Base-by-base conservation (phyloP, 768 basidiomycete species). In the Pleurotus giganteus region DNA sequence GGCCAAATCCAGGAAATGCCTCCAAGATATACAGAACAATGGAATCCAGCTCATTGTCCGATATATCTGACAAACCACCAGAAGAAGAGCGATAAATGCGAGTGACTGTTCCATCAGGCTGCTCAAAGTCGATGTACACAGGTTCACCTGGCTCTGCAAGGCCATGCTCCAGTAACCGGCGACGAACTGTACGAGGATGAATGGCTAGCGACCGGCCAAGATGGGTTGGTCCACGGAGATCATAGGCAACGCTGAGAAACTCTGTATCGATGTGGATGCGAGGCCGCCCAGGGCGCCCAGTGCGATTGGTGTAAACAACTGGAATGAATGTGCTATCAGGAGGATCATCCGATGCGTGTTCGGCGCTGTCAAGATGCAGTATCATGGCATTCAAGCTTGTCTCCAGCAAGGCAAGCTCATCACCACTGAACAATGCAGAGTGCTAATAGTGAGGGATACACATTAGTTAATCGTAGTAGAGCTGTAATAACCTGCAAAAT, bases 1-100 rank as follows among this genome's bases (percentile, higher is more conserved):
- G 58, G 0, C 69, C 66, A 57, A 66, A 66, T 19, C 49, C 42
- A 6, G 68, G 68, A 54, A 69, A 70, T 2, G 32, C 51, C 17
- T 60, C 51, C 3, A 68, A 57, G 13, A 65, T 70, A 3, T 55
- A 34, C 4, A 32, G 21, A 1, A 68, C 52, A 7, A 59, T 34
- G 4, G 4, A n/a, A 49, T 71, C 69, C 0, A 71, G 60, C 12
- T 63, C 57, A 2, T 53, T 46, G 31, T 69, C 65, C 15, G 62
- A 50, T 24, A 69, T 29, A 24, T 55, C 43, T 13, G 67, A 65
- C 0, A 57, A 49, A 1, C 57, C 34, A 15, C 37, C 44, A 7
- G 45, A 47, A 8, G 57, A 59, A 2, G 60, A 56, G 9, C 41
- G 47, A 23, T 62, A 58, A 2, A 53, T 49, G 0, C 47, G 56